Evolutionary conservation across 257 asterid species (phyloP), one percentile per base, ranked within the genome.

Genomic region (Catharanthus roseus): DNA sequence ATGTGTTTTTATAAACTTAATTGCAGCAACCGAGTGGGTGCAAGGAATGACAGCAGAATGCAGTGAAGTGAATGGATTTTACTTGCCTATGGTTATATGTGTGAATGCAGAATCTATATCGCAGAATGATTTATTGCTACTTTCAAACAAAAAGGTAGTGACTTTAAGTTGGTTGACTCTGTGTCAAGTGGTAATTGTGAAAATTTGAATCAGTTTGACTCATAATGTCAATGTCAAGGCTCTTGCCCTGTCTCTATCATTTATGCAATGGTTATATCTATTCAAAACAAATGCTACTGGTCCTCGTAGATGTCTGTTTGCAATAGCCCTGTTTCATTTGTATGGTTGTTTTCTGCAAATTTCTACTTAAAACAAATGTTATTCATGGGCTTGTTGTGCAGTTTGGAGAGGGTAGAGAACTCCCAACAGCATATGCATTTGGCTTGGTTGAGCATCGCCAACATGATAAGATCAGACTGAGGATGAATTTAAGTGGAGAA

Each of bases 401-500:
- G 95, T 74, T 87, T 72, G 97, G 79, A 64, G 91, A 84, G 68
- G 90, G 87, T 67, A 83, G 86, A 80, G 66, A 55, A 42, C 79
- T 86, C 74, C 95, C 99, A 15, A 78, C 77, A 66, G 80, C 89
- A 47, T 91, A 95, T 83, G 97, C 95, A 12, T 95, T 95, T 89
- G 99, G 96, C 8, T 74, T 91, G 71, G 96, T 91, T 73, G 99
- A 95, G 87, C 86, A 89, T 68, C 96, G 97, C 65, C 96, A 92
- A 71, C 85, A 83, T 3, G 89, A 82, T 66, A 81, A 80, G 68
- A 71, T 91, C 61, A 87, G 86, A 72, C 93, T 91, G 66, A 83
- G 97, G 76, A 62, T 95, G 82, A 82, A 78, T 85, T 81, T 91
- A 82, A 79, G 83, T 24, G 97, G 96, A 80, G 96, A 91, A 80